Evolutionary conservation across 2,329 filamentous ascomycete species (phyloP), one percentile per base, ranked within the genome.

Genomic region (Verticillium alfalfae): DNA sequence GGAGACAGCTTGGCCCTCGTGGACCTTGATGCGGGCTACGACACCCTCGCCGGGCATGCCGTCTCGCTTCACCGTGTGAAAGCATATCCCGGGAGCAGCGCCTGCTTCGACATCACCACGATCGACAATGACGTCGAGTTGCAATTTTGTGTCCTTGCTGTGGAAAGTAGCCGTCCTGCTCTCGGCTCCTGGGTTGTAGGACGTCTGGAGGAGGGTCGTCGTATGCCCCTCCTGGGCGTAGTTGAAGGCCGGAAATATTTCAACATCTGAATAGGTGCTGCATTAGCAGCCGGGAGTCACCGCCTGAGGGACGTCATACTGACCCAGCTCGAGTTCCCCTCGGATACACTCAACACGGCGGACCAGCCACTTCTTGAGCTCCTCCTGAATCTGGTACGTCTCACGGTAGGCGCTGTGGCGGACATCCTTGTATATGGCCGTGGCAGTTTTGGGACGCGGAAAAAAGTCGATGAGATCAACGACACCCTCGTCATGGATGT

Each of bases 401-500:
- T 87, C 84, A 8, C 83, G 79, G 59, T 79, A 87, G 7, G 81
- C 78, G 67, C 74, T 83, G 71, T 81, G 80, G 66, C 75, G 81
- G 63, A 74, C 73, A 16, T 18, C 52, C 66, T 79, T 79, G 59
- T 77, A 75, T 18, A 85, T 72, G 34, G 87, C 81, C 49, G 77
- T 77, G 37, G 81, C 81, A 58, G 81, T 84, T 69, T 84, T 87
- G 12, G 89, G 88, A 1, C 90, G 82, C 0, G 89, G 89, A 66
- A 93, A 92, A 75, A 92, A 93, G 71, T 93, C 90, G 16, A 90
- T 79, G 36, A 93, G 72, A 61, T 90, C 88, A 12, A 90, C 84
- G 0, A 92, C 90, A 1, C 90, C 90, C 61, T 89, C 84, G 67
- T 93, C 90, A 65, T 89, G 84, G 65, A 92, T 88, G 72, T 89